Evolutionary conservation across 208 protist species (phyloP), one percentile per base, ranked within the genome.

Genomic region (Porcisia hertigi): DNA sequence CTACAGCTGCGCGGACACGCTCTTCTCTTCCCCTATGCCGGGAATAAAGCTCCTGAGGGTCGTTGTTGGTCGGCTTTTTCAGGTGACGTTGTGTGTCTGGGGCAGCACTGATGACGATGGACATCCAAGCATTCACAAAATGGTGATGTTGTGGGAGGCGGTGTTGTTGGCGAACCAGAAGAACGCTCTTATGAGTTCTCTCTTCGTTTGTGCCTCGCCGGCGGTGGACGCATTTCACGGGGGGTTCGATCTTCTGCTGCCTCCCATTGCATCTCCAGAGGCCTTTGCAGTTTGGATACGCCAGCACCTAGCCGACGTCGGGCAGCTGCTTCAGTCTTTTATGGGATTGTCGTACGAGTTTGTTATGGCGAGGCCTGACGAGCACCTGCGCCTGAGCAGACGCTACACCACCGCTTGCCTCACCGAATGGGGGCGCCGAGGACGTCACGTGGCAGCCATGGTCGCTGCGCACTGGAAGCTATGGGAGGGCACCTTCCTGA

Each of bases 11-110:
- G 71, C 73, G 18, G 83, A 85, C 55, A 69, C 79, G 30, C 77
- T 94, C 58, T 85, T 94, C 67, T 39, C 74, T n/a, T 70, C 64
- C n/a, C 75, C 85, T 3, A 79, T 94, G 58, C 88, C 89, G 8
- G 74, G 80, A 3, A 66, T 59, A 5, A 88, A 92, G 43, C 70
- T 91, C 47, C 79, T 92, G 11, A 79, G 76, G n/a, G 72, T 69
- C 4, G 78, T 88, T 23, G 73, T 86, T 36, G 57, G 72, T 25
- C 81, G 83, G 0, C 73, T 94, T 43, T 75, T 92, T 60, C 81
- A 91, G 67, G 60, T 92, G 62, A 85, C 89, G 47, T 71, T 86
- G 52, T 76, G 76, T 7, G 39, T 89, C 14, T 55, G 80, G 55
- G 78, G 36, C 23, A 49, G 69, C 64, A 12, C 77, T 49, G 36